Evolutionary conservation across 805 yeast genomes (phyloP).

Genomic region (Yueomyces sinensis): DNA sequence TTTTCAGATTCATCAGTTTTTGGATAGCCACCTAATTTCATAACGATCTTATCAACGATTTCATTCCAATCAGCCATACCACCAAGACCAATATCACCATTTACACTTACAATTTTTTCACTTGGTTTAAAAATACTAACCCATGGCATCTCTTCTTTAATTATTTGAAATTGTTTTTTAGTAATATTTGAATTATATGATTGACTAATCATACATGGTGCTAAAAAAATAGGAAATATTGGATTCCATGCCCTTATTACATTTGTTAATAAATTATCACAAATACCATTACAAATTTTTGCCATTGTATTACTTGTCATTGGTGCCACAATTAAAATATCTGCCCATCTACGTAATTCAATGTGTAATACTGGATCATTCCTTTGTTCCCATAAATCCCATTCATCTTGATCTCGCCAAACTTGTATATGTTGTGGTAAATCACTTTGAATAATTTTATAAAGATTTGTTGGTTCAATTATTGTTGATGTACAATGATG

Average conservation of each 20-base stretch:
- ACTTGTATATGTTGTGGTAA: slow-evolving; percentile 59
- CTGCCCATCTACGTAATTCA: slow-evolving; percentile 95
- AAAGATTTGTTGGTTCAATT: too few relatives aligned
- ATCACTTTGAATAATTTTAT: slow-evolving; percentile 33
- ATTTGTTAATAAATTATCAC: slow-evolving; percentile 83
- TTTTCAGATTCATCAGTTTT: slow-evolving; percentile 39
- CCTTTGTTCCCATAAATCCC: slow-evolving; percentile 75
- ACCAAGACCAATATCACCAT: slow-evolving; percentile 98
- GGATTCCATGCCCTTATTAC: slow-evolving; percentile 95
- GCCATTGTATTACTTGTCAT: slow-evolving; percentile 85
- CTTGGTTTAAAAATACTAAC: slow-evolving; percentile 87
- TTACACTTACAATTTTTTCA: slow-evolving; percentile 82
- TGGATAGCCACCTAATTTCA: slow-evolving; percentile 53
- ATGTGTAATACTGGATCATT: slow-evolving; percentile 90
- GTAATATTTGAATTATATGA: slow-evolving; percentile 86
- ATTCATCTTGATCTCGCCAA: slow-evolving; percentile 92
- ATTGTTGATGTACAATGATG: background rate
- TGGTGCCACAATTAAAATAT: slow-evolving; percentile 85
- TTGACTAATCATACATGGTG: slow-evolving; percentile 93
- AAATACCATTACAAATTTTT: slow-evolving; percentile 78
- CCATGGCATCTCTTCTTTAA: slow-evolving; percentile 90
- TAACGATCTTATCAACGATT: slow-evolving; percentile 72
- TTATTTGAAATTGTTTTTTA: slow-evolving; percentile 60
- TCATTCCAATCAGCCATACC: slow-evolving; percentile 99
- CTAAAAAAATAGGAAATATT: slow-evolving; percentile 72